Base-by-base conservation (phyloP, 768 basidiomycete species). In the Auriculariales sp. region DNA sequence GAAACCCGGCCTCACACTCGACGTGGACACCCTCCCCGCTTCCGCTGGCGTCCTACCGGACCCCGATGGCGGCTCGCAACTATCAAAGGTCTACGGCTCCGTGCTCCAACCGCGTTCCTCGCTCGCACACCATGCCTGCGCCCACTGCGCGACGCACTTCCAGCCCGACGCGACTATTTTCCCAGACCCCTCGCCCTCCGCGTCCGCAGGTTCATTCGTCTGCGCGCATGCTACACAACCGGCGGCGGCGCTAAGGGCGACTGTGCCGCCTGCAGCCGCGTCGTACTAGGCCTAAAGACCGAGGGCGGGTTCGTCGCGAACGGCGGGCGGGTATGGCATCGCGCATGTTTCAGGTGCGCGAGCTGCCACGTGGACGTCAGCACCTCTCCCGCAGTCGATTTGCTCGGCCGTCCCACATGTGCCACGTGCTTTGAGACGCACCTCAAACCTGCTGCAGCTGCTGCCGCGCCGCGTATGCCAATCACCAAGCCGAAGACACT, bases 81-180 rank as follows among this genome's bases (percentile, higher is more conserved):
- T 77, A 17, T 77, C 86, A 35, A 91, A 87, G 63, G 87, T 82
- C 3, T 90, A 88, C 55, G 88, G 88, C 25, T 88, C 88, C 0
- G 74, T 91, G 22, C 67, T 91, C 15, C 87, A 89, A 58, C 77
- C 84, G 22, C 79, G 79, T 55, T 83, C 83, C 58, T 73, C 81
- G 4, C 70, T 89, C n/a, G 61, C 72, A 7, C 73, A 78, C 25
- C 80, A 81, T 57, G 74, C 76, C 3, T 91, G 88, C 60, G 74
- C 73, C 29, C 60, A 77, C 11, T 91, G 88, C 59, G 65, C 68
- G 14, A 62, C 70, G 0, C 66, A 71, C 9, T 91, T 90, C 58
- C 74, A 78, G 30, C 86, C 87, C 2, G 87, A 91, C 61, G 77
- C 83, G 19, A 91, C 88, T 28, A 86, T 91, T 52, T 91, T 87